A percentile compares a stretch with the other conserved stretches of the same genome.
Conservation (phyloP, 441 rosid species). For the Cnidoscolus chayamansa region DNA sequence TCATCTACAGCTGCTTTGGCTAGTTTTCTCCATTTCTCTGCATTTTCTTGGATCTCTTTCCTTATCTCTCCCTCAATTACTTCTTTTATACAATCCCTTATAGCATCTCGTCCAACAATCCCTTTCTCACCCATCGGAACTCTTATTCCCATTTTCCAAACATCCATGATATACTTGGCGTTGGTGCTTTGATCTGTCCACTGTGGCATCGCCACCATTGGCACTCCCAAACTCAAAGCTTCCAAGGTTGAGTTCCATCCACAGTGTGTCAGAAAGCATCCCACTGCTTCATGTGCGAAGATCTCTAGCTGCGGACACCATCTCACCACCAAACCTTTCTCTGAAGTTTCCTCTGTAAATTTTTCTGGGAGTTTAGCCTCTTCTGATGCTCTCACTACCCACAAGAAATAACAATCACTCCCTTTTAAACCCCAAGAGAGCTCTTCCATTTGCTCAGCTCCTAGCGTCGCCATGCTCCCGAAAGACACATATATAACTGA, state of each 20-base stretch:
- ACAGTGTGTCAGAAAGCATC: slow-evolving; percentile 32
- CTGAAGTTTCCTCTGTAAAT: slow-evolving; percentile 25
- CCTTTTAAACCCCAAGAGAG: slow-evolving; percentile 37
- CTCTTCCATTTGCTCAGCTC: slow-evolving; percentile 44
- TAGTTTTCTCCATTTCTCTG: slow-evolving; percentile 21
- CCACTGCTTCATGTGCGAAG: slow-evolving; percentile 18
- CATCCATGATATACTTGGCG: slow-evolving; percentile 21
- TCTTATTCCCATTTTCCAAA: slow-evolving; percentile 22
- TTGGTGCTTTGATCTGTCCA: slow-evolving; percentile 25
- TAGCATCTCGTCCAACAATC: slow-evolving; percentile 7
- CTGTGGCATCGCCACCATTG: slow-evolving; percentile 27
- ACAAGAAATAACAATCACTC: slow-evolving; percentile 36
- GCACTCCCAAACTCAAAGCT: slow-evolving; percentile 33
- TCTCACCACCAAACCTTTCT: slow-evolving; percentile 24
- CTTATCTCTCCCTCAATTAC: slow-evolving; percentile 19
- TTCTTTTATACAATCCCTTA: slow-evolving; percentile 5
- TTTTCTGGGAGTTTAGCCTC: slow-evolving; percentile 40
- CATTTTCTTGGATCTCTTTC: slow-evolving; percentile 13
- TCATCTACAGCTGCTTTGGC: slow-evolving; percentile 14
- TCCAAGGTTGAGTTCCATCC: slow-evolving; percentile 26
- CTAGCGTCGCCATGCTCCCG: slow-evolving; percentile 39
- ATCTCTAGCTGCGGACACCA: slow-evolving; percentile 31
- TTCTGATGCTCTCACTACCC: slow-evolving; percentile 56
- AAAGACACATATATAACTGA: slow-evolving; percentile 60
- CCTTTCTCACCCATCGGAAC: slow-evolving; percentile 14